These are phyloP conservation scores for Suillus lakei DNA, from an alignment of 768 basidiomycete genomes.

Conservation along the genomic window DNA sequence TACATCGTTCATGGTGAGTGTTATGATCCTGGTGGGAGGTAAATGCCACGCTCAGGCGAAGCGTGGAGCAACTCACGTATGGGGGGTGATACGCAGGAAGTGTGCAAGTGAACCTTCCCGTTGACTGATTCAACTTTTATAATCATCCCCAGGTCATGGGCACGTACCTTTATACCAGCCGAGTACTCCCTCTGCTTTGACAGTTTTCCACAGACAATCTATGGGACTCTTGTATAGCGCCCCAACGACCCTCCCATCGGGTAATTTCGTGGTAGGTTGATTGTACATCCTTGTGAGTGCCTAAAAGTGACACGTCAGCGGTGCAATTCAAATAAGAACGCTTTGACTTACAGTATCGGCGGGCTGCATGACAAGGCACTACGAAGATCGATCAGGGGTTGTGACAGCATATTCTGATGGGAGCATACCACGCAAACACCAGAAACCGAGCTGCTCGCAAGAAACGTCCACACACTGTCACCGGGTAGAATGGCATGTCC, in stretches of 20 bases:
- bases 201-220: constrained; percentile 97
- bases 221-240: constrained; percentile 89
- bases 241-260: constrained; percentile 75
- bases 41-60: neutral
- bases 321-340: neutral
- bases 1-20: constrained; percentile 86
- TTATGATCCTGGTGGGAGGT: constrained; percentile 68
- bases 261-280: constrained; percentile 77
- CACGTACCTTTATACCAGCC: constrained; percentile 94
- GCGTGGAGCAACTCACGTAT: constrained; percentile 63
- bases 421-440: constrained; percentile 87
- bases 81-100: constrained; percentile 89
- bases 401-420: neutral
- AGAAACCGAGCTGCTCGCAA: constrained; percentile 87
- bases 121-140: neutral
- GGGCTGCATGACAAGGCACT: constrained; percentile 95
- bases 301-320: constrained; percentile 37
- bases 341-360: constrained; percentile 76
- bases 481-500: constrained; percentile 69
- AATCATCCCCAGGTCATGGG: constrained; percentile 1
- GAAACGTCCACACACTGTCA: constrained; percentile 84
- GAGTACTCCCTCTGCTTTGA: constrained; percentile 83
- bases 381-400: neutral
- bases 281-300: constrained; percentile 96
- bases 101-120: constrained; percentile 86